Conservation (phyloP, 805 yeast species). For the Kluyveromyces dobzhanskii region DNA sequence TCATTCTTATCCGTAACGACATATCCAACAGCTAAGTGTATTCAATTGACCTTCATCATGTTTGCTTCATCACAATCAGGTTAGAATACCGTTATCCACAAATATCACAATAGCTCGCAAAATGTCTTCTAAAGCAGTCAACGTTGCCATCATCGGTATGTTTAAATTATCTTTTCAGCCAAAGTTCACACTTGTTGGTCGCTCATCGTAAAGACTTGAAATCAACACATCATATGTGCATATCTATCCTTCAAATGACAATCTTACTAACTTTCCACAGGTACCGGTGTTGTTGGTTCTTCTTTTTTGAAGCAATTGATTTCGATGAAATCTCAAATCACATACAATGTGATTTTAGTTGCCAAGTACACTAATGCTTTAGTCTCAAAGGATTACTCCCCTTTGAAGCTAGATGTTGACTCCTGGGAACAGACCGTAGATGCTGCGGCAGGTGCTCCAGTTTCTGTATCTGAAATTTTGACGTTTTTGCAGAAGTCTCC, state of each 20-base stretch:
- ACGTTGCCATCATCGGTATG: slow-evolving; percentile 62
- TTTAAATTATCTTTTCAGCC: slow-evolving; percentile 3
- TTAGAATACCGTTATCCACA: too few species aligned
- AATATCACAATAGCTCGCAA: background rate
- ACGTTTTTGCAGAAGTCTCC: slow-evolving; percentile 58
- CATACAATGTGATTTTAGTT: slow-evolving; percentile 70
- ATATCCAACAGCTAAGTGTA: too few species aligned
- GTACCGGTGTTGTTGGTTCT: slow-evolving; percentile 93
- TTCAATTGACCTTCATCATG: too few species aligned
- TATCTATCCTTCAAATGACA: background rate
- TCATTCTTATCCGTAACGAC: too few species aligned
- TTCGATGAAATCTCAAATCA: slow-evolving; percentile 49
- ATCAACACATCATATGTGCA: background rate
- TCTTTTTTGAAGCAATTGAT: slow-evolving; percentile 80
- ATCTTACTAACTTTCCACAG: slow-evolving; percentile 23
- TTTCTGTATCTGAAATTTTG: slow-evolving; percentile 51
- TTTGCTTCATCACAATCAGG: too few species aligned
- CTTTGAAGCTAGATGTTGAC: slow-evolving; percentile 47
- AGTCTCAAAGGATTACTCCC: slow-evolving; percentile 57
- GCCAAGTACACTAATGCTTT: slow-evolving; percentile 70
- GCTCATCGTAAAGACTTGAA: background rate
- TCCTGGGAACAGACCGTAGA: slow-evolving; percentile 45
- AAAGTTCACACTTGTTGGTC: too few species aligned
- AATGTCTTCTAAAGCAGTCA: slow-evolving; percentile 45
- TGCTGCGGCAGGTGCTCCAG: slow-evolving; percentile 37